phyloP scores from a whole-genome alignment of 1,284 basidiomycete species.

The Ceratobasidium sp. region DNA sequence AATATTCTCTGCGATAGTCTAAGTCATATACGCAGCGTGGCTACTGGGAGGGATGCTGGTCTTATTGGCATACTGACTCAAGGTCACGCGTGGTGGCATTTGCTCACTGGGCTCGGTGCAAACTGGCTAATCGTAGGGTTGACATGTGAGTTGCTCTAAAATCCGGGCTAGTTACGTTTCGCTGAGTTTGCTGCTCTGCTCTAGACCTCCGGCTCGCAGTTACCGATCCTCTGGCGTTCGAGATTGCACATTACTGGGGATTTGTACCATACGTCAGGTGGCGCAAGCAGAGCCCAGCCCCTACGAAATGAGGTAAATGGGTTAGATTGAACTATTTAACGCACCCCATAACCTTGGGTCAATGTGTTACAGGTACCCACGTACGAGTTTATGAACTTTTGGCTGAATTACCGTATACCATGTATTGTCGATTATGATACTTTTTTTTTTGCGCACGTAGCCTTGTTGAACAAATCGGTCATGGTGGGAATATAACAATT shows the following conservation, averaged over 20 bases:
- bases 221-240: constrained; percentile 37
- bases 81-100: constrained; percentile 62
- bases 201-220: constrained; percentile 38
- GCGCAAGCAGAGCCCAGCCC: background rate
- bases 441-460: background rate
- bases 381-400: background rate
- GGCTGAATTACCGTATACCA: constrained; percentile 6
- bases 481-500: background rate
- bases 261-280: constrained; percentile 40
- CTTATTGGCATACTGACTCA: constrained; percentile 48
- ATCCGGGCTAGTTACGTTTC: constrained; percentile 50
- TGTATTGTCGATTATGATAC: background rate
- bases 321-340: background rate
- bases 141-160: constrained; percentile 54
- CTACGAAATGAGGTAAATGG: background rate
- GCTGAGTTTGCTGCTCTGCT: background rate
- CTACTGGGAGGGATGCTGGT: constrained; percentile 32
- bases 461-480: too few species aligned
- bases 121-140: constrained; percentile 58
- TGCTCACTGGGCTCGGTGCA: constrained; percentile 61
- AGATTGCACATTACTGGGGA: constrained; percentile 34
- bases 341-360: background rate
- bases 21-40: constrained; percentile 48
- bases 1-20: constrained; percentile 60
- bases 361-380: background rate